A percentile compares a stretch with the other conserved stretches of the same genome.
Evolutionary conservation across 352 stramenopile genomes (phyloP).

Genomic region (Phytophthora fragariae): DNA sequence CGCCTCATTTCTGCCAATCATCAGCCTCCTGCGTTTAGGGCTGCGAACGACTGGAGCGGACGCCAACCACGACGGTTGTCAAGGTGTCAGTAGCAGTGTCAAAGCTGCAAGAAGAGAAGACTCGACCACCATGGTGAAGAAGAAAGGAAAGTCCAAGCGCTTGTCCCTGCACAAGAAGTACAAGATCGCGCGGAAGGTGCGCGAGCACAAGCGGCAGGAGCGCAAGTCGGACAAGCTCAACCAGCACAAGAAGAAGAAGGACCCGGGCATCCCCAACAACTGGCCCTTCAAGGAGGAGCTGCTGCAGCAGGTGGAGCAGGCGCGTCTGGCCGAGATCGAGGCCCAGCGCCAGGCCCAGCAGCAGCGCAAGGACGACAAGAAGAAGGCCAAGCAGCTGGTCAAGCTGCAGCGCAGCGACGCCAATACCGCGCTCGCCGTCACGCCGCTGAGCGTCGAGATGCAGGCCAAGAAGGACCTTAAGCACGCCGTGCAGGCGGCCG

Average conservation of each 20-base stretch:
- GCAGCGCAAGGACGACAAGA: constrained; percentile 73
- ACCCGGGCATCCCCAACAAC: constrained; percentile 98
- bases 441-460: constrained; percentile 75
- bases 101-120: too few species aligned
- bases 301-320: constrained; percentile 82
- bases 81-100: neutral
- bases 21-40: too few species aligned
- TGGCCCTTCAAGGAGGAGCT: constrained; percentile 98
- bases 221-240: constrained; percentile 93
- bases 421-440: constrained; percentile 43
- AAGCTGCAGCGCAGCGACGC: constrained; percentile 38
- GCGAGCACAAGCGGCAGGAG: constrained; percentile 95
- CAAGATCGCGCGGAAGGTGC: constrained; percentile 94
- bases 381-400: constrained; percentile 61
- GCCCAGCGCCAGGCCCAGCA: constrained; percentile 66
- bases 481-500: constrained; percentile 63
- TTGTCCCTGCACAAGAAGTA: constrained; percentile 99
- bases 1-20: constrained; percentile 11
- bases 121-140: constrained; percentile 95
- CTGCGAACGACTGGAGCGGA: constrained; percentile 53
- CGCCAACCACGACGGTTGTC: constrained; percentile 16
- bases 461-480: constrained; percentile 86
- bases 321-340: constrained; percentile 78
- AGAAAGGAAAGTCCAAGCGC: constrained; percentile 98
- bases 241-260: constrained; percentile 95